Base-by-base conservation (phyloP, 257 asterid genomes). In the Euphrasia confusa region DNA sequence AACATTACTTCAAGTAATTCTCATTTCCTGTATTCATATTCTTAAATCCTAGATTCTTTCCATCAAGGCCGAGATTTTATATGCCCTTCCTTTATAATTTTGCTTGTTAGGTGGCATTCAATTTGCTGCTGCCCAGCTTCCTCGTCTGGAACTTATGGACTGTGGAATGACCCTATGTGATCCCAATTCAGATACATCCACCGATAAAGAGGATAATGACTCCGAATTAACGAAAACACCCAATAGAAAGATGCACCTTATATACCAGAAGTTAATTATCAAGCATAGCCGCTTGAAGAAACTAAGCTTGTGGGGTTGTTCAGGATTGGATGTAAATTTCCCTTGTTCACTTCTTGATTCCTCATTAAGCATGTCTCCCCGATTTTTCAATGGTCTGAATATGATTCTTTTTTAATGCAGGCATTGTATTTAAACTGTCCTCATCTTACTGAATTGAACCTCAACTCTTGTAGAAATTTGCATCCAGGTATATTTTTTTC, bases 291-390 rank as follows among this genome's bases (percentile, higher is more conserved):
- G 80, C 65, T 70, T 93, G 81, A 87, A 81, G 86, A 87, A 85
- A 77, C 80, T 93, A 60, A 93, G 99, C 83, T 81, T 93, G 57
- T 93, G 99, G 99, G 99, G 99, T 57, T 93, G 97, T 73, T 89
- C 96, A 50, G 96, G 94, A 54, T 84, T 93, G 77, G 95, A 93
- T 77, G 99, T 93, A 77, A 84, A 93, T 68, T 77, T 71, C 14
- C 32, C 50, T 67, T 49, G 47, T 32, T 8, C 0, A n/a, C 7
- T 54, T 65, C 44, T 54, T 10, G 49, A n/a, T 59, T 37, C 44
- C 21, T 13, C n/a, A 54, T 52, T 55, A 53, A 15, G n/a, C 11
- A 54, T 59, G 14, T n/a, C 5, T 27, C 37, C 42, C 58, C 0
- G 42, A 37, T 54, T 54, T 54, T 69, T 18, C 70, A 8, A 50